phyloP scores from a whole-genome alignment of 257 asterid species.

The Solanum ahanhuiri region DNA sequence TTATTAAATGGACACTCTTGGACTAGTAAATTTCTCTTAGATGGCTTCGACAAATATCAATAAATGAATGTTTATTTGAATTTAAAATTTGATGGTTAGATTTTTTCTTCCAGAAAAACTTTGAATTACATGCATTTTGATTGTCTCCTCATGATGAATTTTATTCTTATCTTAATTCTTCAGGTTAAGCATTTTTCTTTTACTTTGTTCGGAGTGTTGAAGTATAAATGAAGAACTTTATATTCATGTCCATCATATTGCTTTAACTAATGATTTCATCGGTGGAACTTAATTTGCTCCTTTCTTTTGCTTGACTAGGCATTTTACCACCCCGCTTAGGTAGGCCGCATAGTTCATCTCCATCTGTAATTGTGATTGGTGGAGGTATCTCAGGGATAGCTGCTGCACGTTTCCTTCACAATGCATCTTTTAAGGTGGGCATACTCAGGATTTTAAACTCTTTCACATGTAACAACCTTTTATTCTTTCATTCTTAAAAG shows the following conservation, averaged over 20 bases:
- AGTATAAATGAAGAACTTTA: background rate
- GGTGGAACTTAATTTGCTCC: background rate
- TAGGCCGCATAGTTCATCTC: slow-evolving; percentile 43
- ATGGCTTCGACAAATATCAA: background rate
- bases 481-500: background rate
- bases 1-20: background rate
- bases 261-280: background rate
- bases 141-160: background rate
- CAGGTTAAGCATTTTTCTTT: background rate
- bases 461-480: background rate
- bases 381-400: slow-evolving; percentile 98
- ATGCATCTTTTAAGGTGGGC: slow-evolving; percentile 80
- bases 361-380: slow-evolving; percentile 82
- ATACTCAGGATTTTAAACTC: background rate
- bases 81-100: background rate
- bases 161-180: background rate
- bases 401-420: slow-evolving; percentile 75
- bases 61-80: background rate
- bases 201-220: background rate
- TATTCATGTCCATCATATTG: background rate
- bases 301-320: slow-evolving; percentile 28
- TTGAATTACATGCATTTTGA: background rate
- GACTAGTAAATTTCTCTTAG: background rate
- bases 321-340: slow-evolving; percentile 34
- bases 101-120: background rate